These are phyloP conservation scores for Didymella lethalis DNA, from an alignment of 2,329 filamentous ascomycete species.

Conservation along the genomic window DNA sequence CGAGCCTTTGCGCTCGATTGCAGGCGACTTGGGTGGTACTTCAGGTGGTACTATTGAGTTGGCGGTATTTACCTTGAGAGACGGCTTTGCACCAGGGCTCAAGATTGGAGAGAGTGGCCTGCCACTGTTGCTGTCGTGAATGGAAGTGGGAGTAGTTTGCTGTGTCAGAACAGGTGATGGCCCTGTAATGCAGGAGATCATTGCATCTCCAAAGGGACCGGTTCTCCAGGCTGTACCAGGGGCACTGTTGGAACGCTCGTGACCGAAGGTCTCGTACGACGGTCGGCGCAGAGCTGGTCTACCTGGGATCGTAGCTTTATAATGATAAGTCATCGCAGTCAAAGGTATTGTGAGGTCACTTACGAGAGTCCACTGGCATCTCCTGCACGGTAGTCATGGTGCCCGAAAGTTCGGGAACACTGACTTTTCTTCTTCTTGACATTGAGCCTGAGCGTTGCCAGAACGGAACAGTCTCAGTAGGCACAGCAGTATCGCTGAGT, in stretches of 20 bases:
- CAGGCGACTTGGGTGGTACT: slow-evolving; percentile 51
- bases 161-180: slow-evolving; percentile 39
- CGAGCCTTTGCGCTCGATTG: slow-evolving; percentile 44
- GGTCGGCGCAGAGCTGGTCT: slow-evolving; percentile 49
- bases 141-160: slow-evolving; percentile 23
- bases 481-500: slow-evolving; percentile 51
- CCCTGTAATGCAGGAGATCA: slow-evolving; percentile 50
- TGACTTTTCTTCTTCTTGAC: slow-evolving; percentile 52
- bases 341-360: slow-evolving; percentile 21
- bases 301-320: slow-evolving; percentile 51
- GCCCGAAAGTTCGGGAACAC: slow-evolving; percentile 50
- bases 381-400: slow-evolving; percentile 53
- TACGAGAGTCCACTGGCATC: slow-evolving; percentile 51
- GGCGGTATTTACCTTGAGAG: slow-evolving; percentile 46
- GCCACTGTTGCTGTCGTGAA: slow-evolving; percentile 28
- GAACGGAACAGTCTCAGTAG: slow-evolving; percentile 42
- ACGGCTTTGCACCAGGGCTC: slow-evolving; percentile 43
- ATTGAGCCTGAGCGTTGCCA: slow-evolving; percentile 50
- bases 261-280: slow-evolving; percentile 45
- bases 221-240: slow-evolving; percentile 50
- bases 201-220: slow-evolving; percentile 52
- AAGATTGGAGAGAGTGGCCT: slow-evolving; percentile 41
- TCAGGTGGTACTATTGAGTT: slow-evolving; percentile 41
- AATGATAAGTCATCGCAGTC: slow-evolving; percentile 23
- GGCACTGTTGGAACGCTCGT: slow-evolving; percentile 52